Evolutionary conservation across 176 grass and related monocot genomes (phyloP), one percentile per base, ranked within the genome.

Genomic region (Carex myosuroides): DNA sequence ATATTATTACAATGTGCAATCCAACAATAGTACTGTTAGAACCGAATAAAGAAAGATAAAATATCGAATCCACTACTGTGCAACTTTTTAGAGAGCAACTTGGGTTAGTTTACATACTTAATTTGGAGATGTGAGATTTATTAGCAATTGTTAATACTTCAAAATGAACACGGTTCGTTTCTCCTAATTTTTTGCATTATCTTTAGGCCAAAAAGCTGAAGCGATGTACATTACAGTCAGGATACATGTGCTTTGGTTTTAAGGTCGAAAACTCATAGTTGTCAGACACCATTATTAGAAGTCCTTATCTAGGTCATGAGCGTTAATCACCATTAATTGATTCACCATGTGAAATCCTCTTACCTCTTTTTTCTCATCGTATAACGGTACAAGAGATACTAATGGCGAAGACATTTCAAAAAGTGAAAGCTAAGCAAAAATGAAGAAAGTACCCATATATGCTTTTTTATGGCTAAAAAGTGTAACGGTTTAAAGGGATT

Each of bases 201-300:
- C 52, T 69, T 50, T 17, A 55, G n/a, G 22, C 72, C 17, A 32
- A 77, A 77, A 77, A 33, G 24, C 50, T 77, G 46, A 77, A 52
- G 44, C 42, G 20, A 76, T 29, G 71, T 8, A 2, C 46, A 30
- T 24, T 77, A 55, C 21, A 55, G 12, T 56, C 73, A 32, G 70
- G 46, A 26, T 53, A 75, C 70, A 29, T 10, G 44, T 53, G 44
- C 21, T 53, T 24, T 29, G 21, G 44, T 75, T 75, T 29, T 24
- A 16, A 50, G 10, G 44, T 75, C 44, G 42, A 75, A 53, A 52
- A 29, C 70, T 53, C 12, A 53, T 2, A 44, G 67, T 42, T 20
- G n/a, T 50, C 26, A 75, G 70, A 29, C 42, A 52, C 70, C n/a
- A 75, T 75, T 44, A 53, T 75, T 75, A 75, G 6, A 75, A 75